Evolutionary conservation across 495 filamentous ascomycete genomes (phyloP).

Genomic region (Neurospora sp.): DNA sequence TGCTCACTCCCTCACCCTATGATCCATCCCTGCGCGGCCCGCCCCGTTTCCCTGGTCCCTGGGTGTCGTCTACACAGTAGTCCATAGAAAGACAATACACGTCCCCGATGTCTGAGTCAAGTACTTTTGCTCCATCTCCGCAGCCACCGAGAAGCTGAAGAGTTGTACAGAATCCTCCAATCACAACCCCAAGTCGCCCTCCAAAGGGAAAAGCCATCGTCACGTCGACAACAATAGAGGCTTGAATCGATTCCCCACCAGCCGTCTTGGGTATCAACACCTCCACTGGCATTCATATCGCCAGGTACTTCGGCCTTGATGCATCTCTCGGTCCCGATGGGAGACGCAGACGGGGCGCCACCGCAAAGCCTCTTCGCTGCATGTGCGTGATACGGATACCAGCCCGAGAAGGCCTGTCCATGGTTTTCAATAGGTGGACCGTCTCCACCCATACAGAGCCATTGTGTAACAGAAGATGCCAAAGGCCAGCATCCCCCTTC

Average conservation of each 20-base stretch:
- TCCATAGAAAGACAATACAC: not conserved
- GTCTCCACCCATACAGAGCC: not conserved
- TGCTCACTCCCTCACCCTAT: not conserved
- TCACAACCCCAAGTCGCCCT: not conserved
- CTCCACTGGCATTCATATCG: not conserved
- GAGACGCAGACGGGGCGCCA: not conserved
- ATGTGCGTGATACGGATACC: not conserved
- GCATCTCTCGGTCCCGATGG: conserved; percentile 7
- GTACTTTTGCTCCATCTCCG: not conserved
- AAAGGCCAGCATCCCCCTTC: not conserved
- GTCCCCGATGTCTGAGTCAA: not conserved
- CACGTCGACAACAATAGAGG: not conserved
- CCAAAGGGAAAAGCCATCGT: not conserved
- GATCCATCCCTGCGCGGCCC: not conserved
- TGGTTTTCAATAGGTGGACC: not conserved
- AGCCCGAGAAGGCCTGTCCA: not conserved
- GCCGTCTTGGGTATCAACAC: conserved; percentile 1
- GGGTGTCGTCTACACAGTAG: not conserved
- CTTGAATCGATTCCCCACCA: not conserved
- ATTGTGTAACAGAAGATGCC: not conserved
- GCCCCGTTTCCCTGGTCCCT: not conserved
- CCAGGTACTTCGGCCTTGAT: not conserved
- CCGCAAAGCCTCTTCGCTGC: not conserved
- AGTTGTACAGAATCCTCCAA: not conserved
- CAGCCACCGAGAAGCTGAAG: not conserved